A percentile compares a stretch with the other conserved stretches of the same genome.
Conservation (phyloP, 345 rosid species). For the Conringia planisiliqua region DNA sequence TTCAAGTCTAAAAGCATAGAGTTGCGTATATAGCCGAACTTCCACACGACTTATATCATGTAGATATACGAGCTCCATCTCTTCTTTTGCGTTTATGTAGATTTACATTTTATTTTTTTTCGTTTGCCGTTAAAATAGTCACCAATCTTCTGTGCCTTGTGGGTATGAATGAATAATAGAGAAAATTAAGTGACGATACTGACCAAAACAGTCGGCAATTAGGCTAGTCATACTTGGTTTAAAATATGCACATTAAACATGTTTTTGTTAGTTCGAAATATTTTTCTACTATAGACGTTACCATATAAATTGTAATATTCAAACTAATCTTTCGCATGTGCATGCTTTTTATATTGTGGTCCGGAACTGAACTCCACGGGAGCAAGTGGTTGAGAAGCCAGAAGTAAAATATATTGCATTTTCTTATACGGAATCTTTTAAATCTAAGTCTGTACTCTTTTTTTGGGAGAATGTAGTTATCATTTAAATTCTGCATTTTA, state of each 20-base stretch:
- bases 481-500: too few relatives aligned
- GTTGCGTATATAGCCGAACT: constrained; percentile 6
- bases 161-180: not conserved
- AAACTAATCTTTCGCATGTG: constrained; percentile 15
- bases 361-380: not conserved
- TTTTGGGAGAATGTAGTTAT: too few relatives aligned
- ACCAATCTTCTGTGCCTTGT: not conserved
- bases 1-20: constrained; percentile 23
- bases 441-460: not conserved
- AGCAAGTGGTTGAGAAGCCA: not conserved
- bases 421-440: not conserved
- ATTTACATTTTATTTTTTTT: not conserved
- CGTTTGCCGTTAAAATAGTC: not conserved
- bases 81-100: not conserved
- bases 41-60: not conserved
- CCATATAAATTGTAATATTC: not conserved
- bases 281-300: not conserved
- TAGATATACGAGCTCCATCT: constrained; percentile 15
- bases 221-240: not conserved
- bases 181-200: not conserved
- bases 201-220: not conserved
- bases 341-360: constrained; percentile 15
- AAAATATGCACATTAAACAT: not conserved
- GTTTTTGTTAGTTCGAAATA: not conserved
- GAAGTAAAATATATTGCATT: not conserved